Evolutionary conservation across 495 filamentous ascomycete species (phyloP), one percentile per base, ranked within the genome.

Genomic region (Chaetomium cochliodes): DNA sequence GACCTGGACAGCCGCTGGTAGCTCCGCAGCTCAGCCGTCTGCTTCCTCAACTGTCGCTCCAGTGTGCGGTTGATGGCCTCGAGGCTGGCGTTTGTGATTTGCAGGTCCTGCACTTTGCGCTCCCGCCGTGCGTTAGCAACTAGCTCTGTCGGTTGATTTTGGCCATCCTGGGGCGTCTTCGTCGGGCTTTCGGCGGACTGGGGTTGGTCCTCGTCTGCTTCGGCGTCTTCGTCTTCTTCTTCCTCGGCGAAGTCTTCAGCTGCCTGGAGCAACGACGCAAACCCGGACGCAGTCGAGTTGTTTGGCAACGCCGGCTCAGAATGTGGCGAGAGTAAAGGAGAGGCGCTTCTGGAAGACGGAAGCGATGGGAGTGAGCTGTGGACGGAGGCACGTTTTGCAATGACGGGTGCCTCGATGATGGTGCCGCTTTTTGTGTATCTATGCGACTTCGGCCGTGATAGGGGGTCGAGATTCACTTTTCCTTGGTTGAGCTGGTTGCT

Each of bases 61-160:
- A 99, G 79, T 0, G 91, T 92, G 55, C 92, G 85, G 70, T 99
- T 99, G 76, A 99, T 97, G n/a, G 96, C 96, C 33, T 96, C 83
- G 9, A 99, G 84, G 25, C 92, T 96, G 2, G 92, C 93, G 68
- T 99, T 99, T 65, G 90, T 96, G 64, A 99, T 99, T 71, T 99
- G 91, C n/a, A 99, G 80, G 73, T 99, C 94, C 67, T 98, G 80
- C 33, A 99, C 93, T 76, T 97, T 98, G 62, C 94, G 87, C 76
- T 97, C 94, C 8, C 90, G 87, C 18, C 94, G 86, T 8, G 94
- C 94, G 74, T 90, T 93, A 13, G 89, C 83, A 2, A 92, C 92
- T 11, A 87, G 72, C 44, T 92, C 91, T 58, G 81, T 88, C 58
- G 84, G 74, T 26, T 84, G 82, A 59, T 84, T 84, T 26, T 84